Evolutionary conservation across 805 yeast genomes (phyloP), one percentile per base, ranked within the genome.

Genomic region (Ogataea saltuana): DNA sequence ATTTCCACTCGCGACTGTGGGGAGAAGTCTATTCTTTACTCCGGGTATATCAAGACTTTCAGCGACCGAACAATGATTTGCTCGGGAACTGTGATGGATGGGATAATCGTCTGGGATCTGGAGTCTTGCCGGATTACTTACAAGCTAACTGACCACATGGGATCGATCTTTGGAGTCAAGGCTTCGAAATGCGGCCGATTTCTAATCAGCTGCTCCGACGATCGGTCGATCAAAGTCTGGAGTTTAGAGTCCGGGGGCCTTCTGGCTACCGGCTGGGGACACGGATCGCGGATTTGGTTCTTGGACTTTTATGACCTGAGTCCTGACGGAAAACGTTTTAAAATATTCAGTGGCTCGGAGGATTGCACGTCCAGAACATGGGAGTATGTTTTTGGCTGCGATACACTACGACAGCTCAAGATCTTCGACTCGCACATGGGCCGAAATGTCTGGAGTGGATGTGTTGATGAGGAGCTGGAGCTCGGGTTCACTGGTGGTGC

Each of bases 41-140:
- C 96, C 5, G 99, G 98, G 0, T 73, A 87, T 2, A 76, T 91
- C 28, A 72, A 71, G 41, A 74, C 74, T 1, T 51, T 76, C 13
- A 70, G 66, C 5, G 49, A 54, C 19, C 61, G 64, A 27, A 16
- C 13, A 12, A 75, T 83, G 0, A 59, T 75, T 11, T 88, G 88
- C 20, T 90, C 97, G 0, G 99, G 99, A 18, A 91, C 99, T 0
- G 97, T 91, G 2, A 81, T 90, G 82, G 83, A 83, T 36, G 96
- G 97, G 11, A 81, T 88, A 2, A 67, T 86, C 3, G 68, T 89
- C 2, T 91, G 98, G 98, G 80, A 80, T 35, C 56, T 80, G 18
- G 60, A 61, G 28, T 53, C 65, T 3, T 49, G 65, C 1, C 33
- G 67, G 22, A 67, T 83, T 7, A 18, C 78, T 3, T 79, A 81